phyloP scores from a whole-genome alignment of 1,284 basidiomycete genomes.

The Ustilago cynodontis region DNA sequence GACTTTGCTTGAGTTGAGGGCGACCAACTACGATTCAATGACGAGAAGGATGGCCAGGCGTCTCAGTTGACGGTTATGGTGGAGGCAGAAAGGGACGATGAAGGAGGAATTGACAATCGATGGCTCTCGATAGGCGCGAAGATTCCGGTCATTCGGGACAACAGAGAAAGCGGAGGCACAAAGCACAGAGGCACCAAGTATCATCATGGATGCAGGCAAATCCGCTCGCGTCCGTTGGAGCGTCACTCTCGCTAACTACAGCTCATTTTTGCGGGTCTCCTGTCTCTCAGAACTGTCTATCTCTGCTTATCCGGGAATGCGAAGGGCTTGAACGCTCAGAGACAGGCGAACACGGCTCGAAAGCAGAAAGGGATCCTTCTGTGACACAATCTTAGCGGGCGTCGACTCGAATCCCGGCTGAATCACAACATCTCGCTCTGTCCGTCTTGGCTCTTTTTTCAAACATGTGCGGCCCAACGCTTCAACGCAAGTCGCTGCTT shows the following conservation, averaged over 20 bases:
- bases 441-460: neutral
- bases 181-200: neutral
- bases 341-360: neutral
- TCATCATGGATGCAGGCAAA: constrained; percentile 15
- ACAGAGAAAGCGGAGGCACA: neutral
- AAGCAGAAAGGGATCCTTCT: too few species aligned
- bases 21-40: neutral
- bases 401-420: neutral
- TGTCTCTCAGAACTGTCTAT: neutral
- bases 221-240: constrained; percentile 27
- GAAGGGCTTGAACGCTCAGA: neutral
- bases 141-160: constrained; percentile 6
- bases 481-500: neutral
- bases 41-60: neutral
- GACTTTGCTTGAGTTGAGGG: neutral
- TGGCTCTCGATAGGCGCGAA: constrained; percentile 4
- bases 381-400: too few species aligned
- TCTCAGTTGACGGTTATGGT: neutral
- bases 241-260: neutral
- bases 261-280: constrained; percentile 1
- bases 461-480: constrained; percentile 1
- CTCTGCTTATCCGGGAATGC: too few species aligned
- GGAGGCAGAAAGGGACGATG: neutral
- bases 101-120: neutral
- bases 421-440: constrained; percentile 11